Evolutionary conservation across 345 rosid genomes (phyloP).

Genomic region (Orychophragmus violaceus): DNA sequence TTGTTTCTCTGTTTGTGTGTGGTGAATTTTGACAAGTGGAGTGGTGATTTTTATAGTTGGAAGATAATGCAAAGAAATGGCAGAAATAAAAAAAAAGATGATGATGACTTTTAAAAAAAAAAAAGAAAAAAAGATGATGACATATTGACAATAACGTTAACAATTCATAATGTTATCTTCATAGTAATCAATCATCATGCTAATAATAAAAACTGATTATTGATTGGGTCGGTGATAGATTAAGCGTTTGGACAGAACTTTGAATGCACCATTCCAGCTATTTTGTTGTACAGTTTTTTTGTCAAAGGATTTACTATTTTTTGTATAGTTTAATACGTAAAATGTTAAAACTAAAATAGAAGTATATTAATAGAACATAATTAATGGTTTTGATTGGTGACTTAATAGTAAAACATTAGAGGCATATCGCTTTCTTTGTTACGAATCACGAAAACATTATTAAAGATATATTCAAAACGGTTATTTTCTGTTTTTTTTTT

Average conservation of each 20-base stretch:
- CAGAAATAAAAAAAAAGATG: not conserved
- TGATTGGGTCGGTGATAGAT: not conserved
- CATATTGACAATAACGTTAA: not conserved
- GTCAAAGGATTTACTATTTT: no score
- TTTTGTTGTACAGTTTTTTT: not conserved
- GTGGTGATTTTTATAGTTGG: slow-evolving; percentile 9
- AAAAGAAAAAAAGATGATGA: not conserved
- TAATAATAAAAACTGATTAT: not conserved
- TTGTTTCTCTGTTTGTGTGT: not conserved
- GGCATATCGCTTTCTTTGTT: no score
- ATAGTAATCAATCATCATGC: slow-evolving; percentile 7
- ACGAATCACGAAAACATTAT: no score
- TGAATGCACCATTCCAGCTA: slow-evolving; percentile 14
- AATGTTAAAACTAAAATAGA: not conserved
- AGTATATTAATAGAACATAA: no score
- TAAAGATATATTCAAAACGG: no score
- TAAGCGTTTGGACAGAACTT: slow-evolving; percentile 20
- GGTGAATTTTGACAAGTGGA: not conserved
- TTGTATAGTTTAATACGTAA: not conserved
- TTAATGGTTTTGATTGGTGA: no score
- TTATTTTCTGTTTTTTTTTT: no score
- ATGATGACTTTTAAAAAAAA: no score
- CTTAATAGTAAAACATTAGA: no score
- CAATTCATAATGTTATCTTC: slow-evolving; percentile 18
- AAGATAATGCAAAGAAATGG: slow-evolving; percentile 9